Base-by-base conservation (phyloP, 495 filamentous ascomycete genomes). In the Aspergillus ellipticus region DNA sequence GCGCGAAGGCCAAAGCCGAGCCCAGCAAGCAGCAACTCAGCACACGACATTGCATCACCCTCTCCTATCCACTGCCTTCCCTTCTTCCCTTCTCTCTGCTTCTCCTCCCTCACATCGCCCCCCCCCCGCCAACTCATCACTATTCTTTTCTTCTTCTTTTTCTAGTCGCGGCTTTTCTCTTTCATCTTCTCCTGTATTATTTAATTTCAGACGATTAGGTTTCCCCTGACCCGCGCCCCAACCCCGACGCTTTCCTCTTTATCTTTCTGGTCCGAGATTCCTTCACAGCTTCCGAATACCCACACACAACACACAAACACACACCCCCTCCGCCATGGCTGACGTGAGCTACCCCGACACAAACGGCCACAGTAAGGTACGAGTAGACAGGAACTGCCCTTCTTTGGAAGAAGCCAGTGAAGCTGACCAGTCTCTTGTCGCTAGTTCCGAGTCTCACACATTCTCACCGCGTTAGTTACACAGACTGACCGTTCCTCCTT, bases 341-440 rank as follows among this genome's bases (percentile, higher is more conserved):
- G 62, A 64, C 45, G 72, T 78, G 62, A 72, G 61, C 63, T 78
- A 78, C 54, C 71, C 75, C 43, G 63, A 70, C 62, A 62, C 73
- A 57, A 70, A 67, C 57, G 64, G 58, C 52, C 47, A 35, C 57
- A 66, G 75, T 78, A 71, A 78, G 75, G 75, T 78, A 71, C 33
- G 43, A 57, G 54, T 51, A 49, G 16, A 54, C 29, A 43, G 42
- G 6, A 26, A 11, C 33, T 19, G 10, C n/a, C 41, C 16, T 28
- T 19, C 20, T 42, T 35, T 16, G 20, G 43, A 47, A 46, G 0
- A 29, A 19, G 43, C 49, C 47, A 41, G 58, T 51, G 47, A 57
- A 53, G 43, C 53, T 60, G 41, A 60, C 39, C 42, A 17, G 21
- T 43, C 21, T 56, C 21, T 54, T 20, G 26, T 59, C 24, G 19